These are phyloP conservation scores for Cryptosporidium bovis DNA, from an alignment of 169 alveolate species.

Conservation along the genomic window DNA sequence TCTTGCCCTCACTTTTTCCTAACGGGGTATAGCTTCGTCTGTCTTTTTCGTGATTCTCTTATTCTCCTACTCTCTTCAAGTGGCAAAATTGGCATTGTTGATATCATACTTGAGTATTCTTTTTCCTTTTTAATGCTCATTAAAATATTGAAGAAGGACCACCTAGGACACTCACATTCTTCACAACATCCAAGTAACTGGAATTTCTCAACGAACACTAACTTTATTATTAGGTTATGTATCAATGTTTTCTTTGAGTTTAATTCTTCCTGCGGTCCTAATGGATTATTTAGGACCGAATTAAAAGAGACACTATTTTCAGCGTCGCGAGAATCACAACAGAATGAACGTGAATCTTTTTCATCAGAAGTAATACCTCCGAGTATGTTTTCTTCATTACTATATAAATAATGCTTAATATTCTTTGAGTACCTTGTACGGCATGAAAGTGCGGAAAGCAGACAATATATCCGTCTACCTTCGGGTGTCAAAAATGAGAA, in stretches of 20 bases:
- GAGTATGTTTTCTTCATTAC: no score
- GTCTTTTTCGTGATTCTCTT: constrained; percentile 51
- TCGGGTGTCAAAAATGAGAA: not conserved
- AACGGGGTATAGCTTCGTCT: constrained; percentile 10
- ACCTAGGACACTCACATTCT: constrained; percentile 28
- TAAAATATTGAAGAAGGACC: constrained; percentile 51
- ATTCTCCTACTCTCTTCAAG: constrained; percentile 40
- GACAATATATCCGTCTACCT: not conserved
- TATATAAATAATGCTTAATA: no score
- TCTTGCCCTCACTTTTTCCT: not conserved
- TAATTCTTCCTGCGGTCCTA: no score
- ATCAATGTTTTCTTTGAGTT: not conserved
- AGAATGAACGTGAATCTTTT: no score
- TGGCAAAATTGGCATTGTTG: constrained; percentile 19
- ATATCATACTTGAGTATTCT: not conserved
- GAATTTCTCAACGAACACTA: not conserved
- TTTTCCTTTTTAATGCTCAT: constrained; percentile 1
- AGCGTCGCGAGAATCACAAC: no score
- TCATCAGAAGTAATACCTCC: no score
- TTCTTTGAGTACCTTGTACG: no score
- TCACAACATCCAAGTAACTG: constrained; percentile 8
- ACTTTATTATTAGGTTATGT: not conserved
- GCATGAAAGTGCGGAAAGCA: no score
- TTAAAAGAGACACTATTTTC: no score
- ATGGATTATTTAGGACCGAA: no score